Evolutionary conservation across 352 stramenopile species (phyloP).

Genomic region (Phytophthora palmivora): DNA sequence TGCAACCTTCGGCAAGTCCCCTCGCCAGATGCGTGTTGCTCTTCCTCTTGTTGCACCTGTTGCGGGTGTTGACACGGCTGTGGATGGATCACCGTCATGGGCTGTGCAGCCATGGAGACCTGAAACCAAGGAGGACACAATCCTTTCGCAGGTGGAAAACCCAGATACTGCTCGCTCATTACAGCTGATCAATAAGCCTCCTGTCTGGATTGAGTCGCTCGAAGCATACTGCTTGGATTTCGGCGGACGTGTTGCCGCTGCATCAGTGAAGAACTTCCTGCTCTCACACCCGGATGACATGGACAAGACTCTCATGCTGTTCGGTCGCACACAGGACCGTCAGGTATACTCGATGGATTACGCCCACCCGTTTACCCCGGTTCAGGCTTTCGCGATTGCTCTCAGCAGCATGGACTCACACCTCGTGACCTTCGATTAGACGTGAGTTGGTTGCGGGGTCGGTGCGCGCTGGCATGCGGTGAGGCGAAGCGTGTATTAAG

Average conservation of each 20-base stretch:
- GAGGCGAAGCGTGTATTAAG: conserved; percentile 46
- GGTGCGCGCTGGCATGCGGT: conserved; percentile 22
- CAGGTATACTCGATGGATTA: conserved; percentile 93
- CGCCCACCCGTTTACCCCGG: conserved; percentile 80
- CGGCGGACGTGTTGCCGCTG: conserved; percentile 70
- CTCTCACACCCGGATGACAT: conserved; percentile 85
- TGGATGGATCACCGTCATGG: conserved; percentile 58
- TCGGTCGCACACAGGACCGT: conserved; percentile 84
- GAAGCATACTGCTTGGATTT: conserved; percentile 90
- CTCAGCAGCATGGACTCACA: conserved; percentile 91
- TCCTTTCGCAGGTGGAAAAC: conserved; percentile 77
- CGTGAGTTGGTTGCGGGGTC: conserved; percentile 12
- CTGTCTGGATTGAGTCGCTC: conserved; percentile 88
- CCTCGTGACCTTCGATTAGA: conserved; percentile 87
- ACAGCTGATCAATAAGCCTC: conserved; percentile 88
- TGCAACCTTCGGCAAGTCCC: conserved; percentile 87
- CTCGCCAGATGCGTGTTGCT: conserved; percentile 84
- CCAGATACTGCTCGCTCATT: conserved; percentile 67
- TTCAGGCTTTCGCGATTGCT: conserved; percentile 88
- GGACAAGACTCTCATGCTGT: conserved; percentile 90
- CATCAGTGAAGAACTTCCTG: conserved; percentile 91
- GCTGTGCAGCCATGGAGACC: conserved; percentile 61
- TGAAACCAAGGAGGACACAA: conserved; percentile 79
- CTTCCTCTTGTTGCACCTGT: conserved; percentile 63
- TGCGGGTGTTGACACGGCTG: conserved; percentile 48